Evolutionary conservation across 176 grass and related monocot genomes (phyloP).

Genomic region (Lolium multiflorum): DNA sequence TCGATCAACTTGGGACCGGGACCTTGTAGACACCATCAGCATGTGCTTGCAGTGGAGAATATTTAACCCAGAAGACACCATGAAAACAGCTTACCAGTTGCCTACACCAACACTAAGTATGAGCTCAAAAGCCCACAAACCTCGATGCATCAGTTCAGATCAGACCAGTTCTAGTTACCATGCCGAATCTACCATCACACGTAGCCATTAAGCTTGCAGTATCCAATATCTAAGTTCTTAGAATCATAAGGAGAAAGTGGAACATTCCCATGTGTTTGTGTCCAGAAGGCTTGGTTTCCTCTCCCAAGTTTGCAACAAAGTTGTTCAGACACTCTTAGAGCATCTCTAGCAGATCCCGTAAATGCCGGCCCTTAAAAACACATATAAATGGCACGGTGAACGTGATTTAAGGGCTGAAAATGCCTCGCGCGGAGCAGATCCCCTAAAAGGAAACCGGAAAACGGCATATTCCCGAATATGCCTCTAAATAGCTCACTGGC

Average conservation of each 20-base stretch:
- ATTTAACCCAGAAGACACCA: constrained; percentile 15
- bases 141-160: not conserved
- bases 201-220: not conserved
- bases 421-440: too few relatives aligned
- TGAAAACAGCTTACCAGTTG: constrained; percentile 20
- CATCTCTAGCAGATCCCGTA: too few relatives aligned
- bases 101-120: not conserved
- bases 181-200: constrained; percentile 10
- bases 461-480: too few relatives aligned
- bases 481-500: too few relatives aligned
- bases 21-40: constrained; percentile 31
- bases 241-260: constrained; percentile 19
- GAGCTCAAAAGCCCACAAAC: not conserved
- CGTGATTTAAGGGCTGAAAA: too few relatives aligned
- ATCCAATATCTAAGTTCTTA: not conserved
- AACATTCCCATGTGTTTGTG: constrained; percentile 22
- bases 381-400: too few relatives aligned
- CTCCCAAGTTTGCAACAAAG: constrained; percentile 25
- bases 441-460: too few relatives aligned
- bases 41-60: constrained; percentile 20
- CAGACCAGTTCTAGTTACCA: constrained; percentile 20
- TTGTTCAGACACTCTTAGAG: constrained; percentile 7
- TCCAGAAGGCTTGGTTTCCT: constrained; percentile 8
- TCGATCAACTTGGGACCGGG: constrained; percentile 14
- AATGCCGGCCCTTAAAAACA: too few relatives aligned